phyloP scores from a whole-genome alignment of 495 filamentous ascomycete genomes.

The Friedmanniomyces simplex region DNA sequence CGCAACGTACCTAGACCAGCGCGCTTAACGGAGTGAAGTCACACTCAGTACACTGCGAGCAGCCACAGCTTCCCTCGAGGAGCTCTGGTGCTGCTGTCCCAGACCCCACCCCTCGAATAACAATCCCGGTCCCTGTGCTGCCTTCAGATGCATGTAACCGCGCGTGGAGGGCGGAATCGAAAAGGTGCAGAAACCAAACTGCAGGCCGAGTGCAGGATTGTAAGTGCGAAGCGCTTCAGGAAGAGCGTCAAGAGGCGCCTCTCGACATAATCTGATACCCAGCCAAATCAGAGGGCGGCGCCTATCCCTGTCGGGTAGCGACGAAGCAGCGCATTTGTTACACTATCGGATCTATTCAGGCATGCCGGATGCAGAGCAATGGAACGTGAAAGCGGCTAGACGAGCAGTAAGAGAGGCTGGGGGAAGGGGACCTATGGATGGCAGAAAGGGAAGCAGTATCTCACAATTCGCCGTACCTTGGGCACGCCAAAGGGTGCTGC shows the following conservation, averaged over 20 bases:
- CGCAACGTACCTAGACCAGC: conserved; percentile 11
- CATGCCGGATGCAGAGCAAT: conserved; percentile 6
- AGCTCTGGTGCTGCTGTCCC: conserved; percentile 10
- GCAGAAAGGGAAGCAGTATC: conserved; percentile 3
- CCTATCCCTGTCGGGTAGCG: conserved; percentile 1
- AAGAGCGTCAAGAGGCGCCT: not conserved
- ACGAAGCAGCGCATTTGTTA: conserved; percentile 6
- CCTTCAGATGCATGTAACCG: conserved; percentile 17
- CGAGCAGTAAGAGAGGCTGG: conserved; percentile 3
- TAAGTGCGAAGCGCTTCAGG: conserved; percentile 1
- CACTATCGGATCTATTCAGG: conserved; percentile 7
- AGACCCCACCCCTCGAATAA: conserved; percentile 11
- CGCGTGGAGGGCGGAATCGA: conserved; percentile 1
- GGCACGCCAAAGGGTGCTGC: conserved; percentile 12
- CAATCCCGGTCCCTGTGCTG: not conserved
- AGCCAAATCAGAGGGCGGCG: conserved; percentile 12
- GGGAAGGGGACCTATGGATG: conserved; percentile 12
- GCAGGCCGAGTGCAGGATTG: conserved; percentile 8
- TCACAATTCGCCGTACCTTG: conserved; percentile 11
- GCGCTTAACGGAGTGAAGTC: conserved; percentile 11
- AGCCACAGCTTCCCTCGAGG: not conserved
- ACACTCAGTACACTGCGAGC: conserved; percentile 5
- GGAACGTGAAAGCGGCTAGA: conserved; percentile 8
- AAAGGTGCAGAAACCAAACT: conserved; percentile 8
- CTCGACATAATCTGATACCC: conserved; percentile 14